Evolutionary conservation across 495 filamentous ascomycete genomes (phyloP).

Genomic region (Coniosporium apollinis): DNA sequence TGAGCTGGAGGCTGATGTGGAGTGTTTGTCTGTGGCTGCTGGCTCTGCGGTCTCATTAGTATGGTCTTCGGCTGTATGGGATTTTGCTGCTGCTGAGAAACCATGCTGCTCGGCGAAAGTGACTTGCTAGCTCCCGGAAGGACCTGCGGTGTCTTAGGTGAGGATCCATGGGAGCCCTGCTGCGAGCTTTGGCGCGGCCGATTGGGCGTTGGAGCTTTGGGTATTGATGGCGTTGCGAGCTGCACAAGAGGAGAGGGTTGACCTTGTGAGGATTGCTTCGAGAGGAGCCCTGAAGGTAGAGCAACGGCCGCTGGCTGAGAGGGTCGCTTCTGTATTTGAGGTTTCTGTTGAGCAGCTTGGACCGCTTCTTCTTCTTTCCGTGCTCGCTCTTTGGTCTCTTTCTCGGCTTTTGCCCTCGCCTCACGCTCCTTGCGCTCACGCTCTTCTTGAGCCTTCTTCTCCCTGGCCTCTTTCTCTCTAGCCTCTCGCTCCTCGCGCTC

Average conservation of each 20-base stretch:
- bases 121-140: constrained; percentile 42
- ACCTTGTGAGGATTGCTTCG: constrained; percentile 25
- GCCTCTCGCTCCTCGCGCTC: constrained; percentile 64
- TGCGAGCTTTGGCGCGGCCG: constrained; percentile 63
- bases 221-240: constrained; percentile 61
- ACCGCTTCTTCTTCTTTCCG: constrained; percentile 34
- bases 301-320: constrained; percentile 31
- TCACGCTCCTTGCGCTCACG: constrained; percentile 32
- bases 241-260: constrained; percentile 64
- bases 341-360: constrained; percentile 30
- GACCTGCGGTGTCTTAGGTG: constrained; percentile 43
- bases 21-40: constrained; percentile 12
- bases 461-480: constrained; percentile 39
- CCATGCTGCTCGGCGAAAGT: constrained; percentile 44
- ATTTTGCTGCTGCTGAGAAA: constrained; percentile 29
- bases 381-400: constrained; percentile 44
- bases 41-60: constrained; percentile 17
- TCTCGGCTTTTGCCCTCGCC: constrained; percentile 18
- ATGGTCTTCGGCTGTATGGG: constrained; percentile 17
- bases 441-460: constrained; percentile 35
- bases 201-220: constrained; percentile 67
- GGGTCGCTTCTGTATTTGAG: constrained; percentile 24
- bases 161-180: constrained; percentile 57
- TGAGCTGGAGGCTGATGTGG: constrained; percentile 32
- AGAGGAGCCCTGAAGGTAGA: constrained; percentile 37